Base-by-base conservation (phyloP, 1,284 basidiomycete species). In the Kwoniella shivajii region DNA sequence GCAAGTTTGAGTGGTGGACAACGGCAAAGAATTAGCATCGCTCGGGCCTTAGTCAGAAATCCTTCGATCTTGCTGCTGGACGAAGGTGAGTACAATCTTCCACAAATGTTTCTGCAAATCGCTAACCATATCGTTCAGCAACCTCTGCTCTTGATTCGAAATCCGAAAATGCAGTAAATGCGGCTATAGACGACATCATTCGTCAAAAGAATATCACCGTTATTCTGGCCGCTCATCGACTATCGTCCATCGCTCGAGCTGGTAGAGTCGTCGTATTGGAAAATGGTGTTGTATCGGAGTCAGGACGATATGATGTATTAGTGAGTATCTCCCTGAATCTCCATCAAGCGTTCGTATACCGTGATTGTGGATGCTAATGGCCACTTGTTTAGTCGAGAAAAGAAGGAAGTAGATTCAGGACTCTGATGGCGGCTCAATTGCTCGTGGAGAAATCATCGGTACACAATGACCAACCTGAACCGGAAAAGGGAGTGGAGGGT, bases 201-300 rank as follows among this genome's bases (percentile, higher is more conserved):
- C 80, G 83, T 53, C 83, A 84, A 22, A 80, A 87, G 50, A 84
- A 87, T 62, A 90, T 92, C 45, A 94, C 91, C 1, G 92, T 92
- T 59, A 79, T 96, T 38, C 86, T 95, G 54, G 90, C 93, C 24
- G 92, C 92, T 0, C 92, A 95, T 76, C 82, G 92, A 54, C 73
- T 92, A 46, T 89, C 87, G 20, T 92, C 88, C 10, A 92, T 92
- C 60, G 90, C 88, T 18, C 82, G 88, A 55, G 90, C 89, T 1
- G 90, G 92, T 70, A 81, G 88, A 30, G 89, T 94, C 47, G 87
- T 91, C 7, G 90, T 94, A 16, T 81, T 96, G 27, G 92, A 95
- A 79, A 85, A 88, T 60, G 92, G 93, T 3, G 81, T 81, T 54
- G 88, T 96, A 36, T 85, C 86, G 1, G 92, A 97, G 78, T 84